Percentiles rank a stretch among this genome's conserved stretches.
Evolutionary conservation across 495 filamentous ascomycete genomes (phyloP).

Genomic region (Aspergillus nidulans): DNA sequence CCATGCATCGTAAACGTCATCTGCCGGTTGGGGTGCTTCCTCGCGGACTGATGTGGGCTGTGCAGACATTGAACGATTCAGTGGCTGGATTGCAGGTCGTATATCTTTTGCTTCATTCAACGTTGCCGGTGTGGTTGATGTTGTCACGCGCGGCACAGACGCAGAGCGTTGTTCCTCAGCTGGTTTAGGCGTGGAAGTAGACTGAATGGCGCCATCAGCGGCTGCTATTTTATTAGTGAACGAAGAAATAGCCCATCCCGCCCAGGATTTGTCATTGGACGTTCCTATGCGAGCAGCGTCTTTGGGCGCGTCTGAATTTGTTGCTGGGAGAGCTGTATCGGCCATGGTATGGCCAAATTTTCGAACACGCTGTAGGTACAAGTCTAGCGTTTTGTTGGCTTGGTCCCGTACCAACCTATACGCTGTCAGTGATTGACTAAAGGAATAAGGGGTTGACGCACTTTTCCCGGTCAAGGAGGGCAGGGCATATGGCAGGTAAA

Average conservation of each 20-base stretch:
- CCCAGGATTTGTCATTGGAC: slow-evolving; percentile 71
- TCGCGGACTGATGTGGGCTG: slow-evolving; percentile 39
- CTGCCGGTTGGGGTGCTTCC: slow-evolving; percentile 44
- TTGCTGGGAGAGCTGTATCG: slow-evolving; percentile 64
- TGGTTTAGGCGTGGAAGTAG: slow-evolving; percentile 32
- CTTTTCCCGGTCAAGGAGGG: slow-evolving; percentile 85
- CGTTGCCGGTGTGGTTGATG: slow-evolving; percentile 52
- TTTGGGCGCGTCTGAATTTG: slow-evolving; percentile 35
- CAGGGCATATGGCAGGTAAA: slow-evolving; percentile 77
- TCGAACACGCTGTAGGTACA: slow-evolving; percentile 80
- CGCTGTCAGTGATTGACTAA: not conserved
- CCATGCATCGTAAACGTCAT: slow-evolving; percentile 63
- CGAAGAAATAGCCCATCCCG: slow-evolving; percentile 97
- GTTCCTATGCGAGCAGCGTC: slow-evolving; percentile 66
- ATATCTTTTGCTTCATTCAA: slow-evolving; percentile 26
- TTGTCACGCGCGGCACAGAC: slow-evolving; percentile 42
- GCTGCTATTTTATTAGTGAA: slow-evolving; percentile 90
- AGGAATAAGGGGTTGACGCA: slow-evolving; percentile 21
- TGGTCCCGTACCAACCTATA: slow-evolving; percentile 74
- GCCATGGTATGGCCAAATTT: slow-evolving; percentile 73
- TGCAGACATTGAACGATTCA: slow-evolving; percentile 34
- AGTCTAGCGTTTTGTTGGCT: slow-evolving; percentile 82
- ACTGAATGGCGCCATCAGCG: slow-evolving; percentile 78
- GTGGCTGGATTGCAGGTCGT: slow-evolving; percentile 38
- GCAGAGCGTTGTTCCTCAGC: slow-evolving; percentile 37